These are phyloP conservation scores for Pontederia paniculata DNA, from an alignment of 176 grass and related monocot genomes.

Conservation along the genomic window DNA sequence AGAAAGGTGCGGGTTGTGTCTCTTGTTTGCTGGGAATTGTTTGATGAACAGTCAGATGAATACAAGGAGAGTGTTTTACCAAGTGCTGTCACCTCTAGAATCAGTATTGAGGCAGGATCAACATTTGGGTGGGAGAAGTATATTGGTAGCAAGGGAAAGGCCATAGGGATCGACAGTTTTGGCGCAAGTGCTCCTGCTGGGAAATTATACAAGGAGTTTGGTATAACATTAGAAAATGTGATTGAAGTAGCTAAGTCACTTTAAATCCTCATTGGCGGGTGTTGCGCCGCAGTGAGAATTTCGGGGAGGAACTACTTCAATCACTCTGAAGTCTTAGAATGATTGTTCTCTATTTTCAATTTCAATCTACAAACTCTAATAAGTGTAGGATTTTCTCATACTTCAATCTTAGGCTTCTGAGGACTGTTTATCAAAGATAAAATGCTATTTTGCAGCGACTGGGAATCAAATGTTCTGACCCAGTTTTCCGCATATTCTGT, in stretches of 20 bases:
- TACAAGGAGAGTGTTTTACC: conserved; percentile 97
- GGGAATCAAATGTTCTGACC: no score
- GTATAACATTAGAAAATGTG: conserved; percentile 59
- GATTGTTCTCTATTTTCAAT: no score
- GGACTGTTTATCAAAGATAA: no score
- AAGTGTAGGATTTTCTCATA: conserved; percentile 5
- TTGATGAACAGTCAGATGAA: conserved; percentile 65
- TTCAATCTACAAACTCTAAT: no score
- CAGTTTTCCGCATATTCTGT: no score
- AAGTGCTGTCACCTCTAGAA: conserved; percentile 46
- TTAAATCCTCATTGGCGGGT: conserved; percentile 24
- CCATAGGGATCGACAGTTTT: conserved; percentile 86
- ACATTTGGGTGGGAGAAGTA: conserved; percentile 90
- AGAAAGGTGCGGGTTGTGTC: conserved; percentile 90
- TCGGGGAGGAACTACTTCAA: no score
- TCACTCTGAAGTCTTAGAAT: no score
- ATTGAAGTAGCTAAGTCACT: conserved; percentile 70
- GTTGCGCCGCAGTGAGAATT: not conserved
- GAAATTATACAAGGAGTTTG: conserved; percentile 79
- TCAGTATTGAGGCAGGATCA: conserved; percentile 79
- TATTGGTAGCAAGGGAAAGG: conserved; percentile 55
- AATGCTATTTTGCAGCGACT: no score
- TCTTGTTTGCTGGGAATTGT: conserved; percentile 83
- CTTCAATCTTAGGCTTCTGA: not conserved
- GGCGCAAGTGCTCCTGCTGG: conserved; percentile 90